These are phyloP conservation scores for Lyophyllum atratum DNA, from an alignment of 768 basidiomycete genomes.

Conservation along the genomic window DNA sequence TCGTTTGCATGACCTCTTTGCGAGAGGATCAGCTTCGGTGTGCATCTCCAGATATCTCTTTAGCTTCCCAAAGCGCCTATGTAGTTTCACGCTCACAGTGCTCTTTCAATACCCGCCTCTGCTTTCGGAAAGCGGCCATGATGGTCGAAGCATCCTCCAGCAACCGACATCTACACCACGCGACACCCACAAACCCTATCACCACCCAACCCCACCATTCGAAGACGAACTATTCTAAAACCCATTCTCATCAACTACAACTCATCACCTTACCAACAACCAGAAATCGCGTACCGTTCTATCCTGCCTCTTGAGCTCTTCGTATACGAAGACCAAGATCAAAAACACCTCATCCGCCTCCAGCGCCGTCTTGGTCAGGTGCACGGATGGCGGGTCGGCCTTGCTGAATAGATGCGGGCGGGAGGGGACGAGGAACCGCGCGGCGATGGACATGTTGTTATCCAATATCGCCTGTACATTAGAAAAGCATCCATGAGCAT, in stretches of 20 bases:
- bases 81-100: no score
- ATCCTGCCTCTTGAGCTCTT: slow-evolving; percentile 36
- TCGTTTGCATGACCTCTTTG: no score
- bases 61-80: no score
- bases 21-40: no score
- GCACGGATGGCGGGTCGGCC: slow-evolving; percentile 37
- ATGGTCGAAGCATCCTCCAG: no score
- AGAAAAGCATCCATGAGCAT: no score
- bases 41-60: no score
- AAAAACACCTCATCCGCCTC: slow-evolving; percentile 40
- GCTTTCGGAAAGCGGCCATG: no score
- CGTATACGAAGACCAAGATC: slow-evolving; percentile 37
- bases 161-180: no score
- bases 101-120: no score
- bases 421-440: slow-evolving; percentile 42
- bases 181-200: background rate
- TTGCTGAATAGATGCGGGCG: slow-evolving; percentile 53
- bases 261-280: no score
- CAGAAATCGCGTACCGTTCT: slow-evolving; percentile 23
- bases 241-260: background rate
- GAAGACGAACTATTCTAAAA: slow-evolving; percentile 19
- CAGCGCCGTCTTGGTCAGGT: slow-evolving; percentile 41
- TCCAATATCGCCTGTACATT: slow-evolving; percentile 21
- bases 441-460: slow-evolving; percentile 32
- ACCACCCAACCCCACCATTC: slow-evolving; percentile 19